Evolutionary conservation across 441 rosid species (phyloP), one percentile per base, ranked within the genome.

Genomic region (Croton laevigatus): DNA sequence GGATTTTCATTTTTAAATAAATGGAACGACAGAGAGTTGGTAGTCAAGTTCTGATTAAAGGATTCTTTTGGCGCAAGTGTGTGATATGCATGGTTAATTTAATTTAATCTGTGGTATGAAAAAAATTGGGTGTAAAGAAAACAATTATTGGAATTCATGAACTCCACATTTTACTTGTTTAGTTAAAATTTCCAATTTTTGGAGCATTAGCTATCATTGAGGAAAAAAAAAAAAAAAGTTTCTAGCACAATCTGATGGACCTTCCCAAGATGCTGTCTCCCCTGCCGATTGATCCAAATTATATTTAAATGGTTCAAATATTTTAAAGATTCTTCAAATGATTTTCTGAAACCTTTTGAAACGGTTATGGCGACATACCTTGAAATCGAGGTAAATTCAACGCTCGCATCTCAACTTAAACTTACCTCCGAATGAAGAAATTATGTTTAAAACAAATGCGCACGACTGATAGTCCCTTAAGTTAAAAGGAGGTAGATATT

Each of bases 61-160:
- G 63, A 82, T 82, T 82, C 60, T 61, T 79, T 80, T 60, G 22
- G 55, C 16, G 54, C 68, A 75, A 75, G 70, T 72, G 75, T 74
- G 69, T 71, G 51, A 59, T 65, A 53, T 54, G 60, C 2, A 34
- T 67, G 54, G 8, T 69, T 74, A 19, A 12, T 70, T 78, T 27
- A 27, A 27, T 51, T 65, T n/a, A n/a, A n/a, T 63, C 67, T 59
- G n/a, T 66, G 48, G 51, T 63, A 27, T 62, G 52, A 46, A 40
- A 69, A 27, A 67, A 76, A 76, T 74, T 65, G 79, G 68, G 74
- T 75, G 75, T 71, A 75, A 66, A 74, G 66, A 63, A 60, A 58
- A 38, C 7, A 54, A 59, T 68, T 49, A 74, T 78, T 76, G 74
- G 74, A 74, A 76, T 36, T 52, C 44, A 52, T n/a, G 38, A 11